Evolutionary conservation across 768 basidiomycete species (phyloP).

Genomic region (Tricholoma furcatifolium): DNA sequence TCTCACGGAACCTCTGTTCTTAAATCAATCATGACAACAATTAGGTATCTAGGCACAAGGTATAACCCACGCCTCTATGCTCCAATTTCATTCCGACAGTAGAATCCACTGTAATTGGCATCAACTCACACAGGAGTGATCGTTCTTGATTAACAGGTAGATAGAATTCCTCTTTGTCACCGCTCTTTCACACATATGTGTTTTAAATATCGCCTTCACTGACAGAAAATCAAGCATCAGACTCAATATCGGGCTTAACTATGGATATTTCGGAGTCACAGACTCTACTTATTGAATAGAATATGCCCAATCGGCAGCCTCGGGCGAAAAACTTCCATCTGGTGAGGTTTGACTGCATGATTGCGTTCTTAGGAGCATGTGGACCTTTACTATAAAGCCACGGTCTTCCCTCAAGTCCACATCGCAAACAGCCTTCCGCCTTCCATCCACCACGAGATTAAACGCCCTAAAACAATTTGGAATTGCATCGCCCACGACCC

Average conservation of each 20-base stretch:
- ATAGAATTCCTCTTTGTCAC: not conserved
- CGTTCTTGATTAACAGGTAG: not conserved
- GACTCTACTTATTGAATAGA: not conserved
- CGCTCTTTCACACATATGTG: not conserved
- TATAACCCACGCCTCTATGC: conserved; percentile 4
- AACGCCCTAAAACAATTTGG: not conserved
- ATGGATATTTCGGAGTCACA: no score
- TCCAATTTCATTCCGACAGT: not conserved
- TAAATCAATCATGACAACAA: not conserved
- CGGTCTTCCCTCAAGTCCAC: not conserved
- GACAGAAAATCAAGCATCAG: not conserved
- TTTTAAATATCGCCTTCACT: no score
- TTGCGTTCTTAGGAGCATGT: not conserved
- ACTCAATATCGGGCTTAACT: no score
- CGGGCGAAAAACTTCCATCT: not conserved
- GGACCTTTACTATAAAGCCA: not conserved
- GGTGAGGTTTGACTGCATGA: no score
- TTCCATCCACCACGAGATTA: not conserved
- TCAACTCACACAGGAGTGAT: conserved; percentile 1
- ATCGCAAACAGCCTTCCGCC: not conserved
- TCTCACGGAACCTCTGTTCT: not conserved
- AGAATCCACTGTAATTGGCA: not conserved
- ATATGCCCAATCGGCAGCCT: not conserved
- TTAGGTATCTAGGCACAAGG: not conserved
- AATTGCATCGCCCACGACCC: not conserved